Conservation (phyloP, 1,139 yeast species). For the Sugiyamaella xylanicola region DNA sequence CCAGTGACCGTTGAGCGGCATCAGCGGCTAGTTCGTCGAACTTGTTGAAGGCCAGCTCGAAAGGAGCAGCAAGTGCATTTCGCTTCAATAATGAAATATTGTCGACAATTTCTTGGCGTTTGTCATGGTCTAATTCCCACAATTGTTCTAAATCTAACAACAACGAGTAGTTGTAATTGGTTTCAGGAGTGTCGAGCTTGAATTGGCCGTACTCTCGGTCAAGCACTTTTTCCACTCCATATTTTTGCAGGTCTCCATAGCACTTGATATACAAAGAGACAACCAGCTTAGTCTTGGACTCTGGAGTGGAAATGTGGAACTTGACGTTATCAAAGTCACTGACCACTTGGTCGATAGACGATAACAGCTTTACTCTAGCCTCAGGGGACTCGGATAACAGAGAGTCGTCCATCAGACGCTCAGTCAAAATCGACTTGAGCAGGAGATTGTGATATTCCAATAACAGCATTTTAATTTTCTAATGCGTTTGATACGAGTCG, state of each 20-base stretch:
- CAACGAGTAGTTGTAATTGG: slow-evolving; percentile 81
- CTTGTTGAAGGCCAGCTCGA: slow-evolving; percentile 78
- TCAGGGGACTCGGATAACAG: slow-evolving; percentile 21
- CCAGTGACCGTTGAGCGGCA: slow-evolving; percentile 55
- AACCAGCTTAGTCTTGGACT: slow-evolving; percentile 61
- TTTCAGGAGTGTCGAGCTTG: slow-evolving; percentile 54
- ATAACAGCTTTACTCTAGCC: slow-evolving; percentile 18
- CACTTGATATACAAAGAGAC: slow-evolving; percentile 76
- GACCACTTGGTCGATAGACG: slow-evolving; percentile 74
- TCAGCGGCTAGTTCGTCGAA: slow-evolving; percentile 63
- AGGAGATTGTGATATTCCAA: slow-evolving; percentile 49
- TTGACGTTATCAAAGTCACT: slow-evolving; percentile 96
- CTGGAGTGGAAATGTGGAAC: slow-evolving; percentile 86
- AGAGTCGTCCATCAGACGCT: slow-evolving; percentile 44
- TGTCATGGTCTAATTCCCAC: slow-evolving; percentile 45
- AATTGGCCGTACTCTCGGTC: slow-evolving; percentile 48
- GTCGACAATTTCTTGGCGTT: slow-evolving; percentile 54
- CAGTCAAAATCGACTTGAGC: slow-evolving; percentile 46
- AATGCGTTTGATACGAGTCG: no score
- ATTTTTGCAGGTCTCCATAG: slow-evolving; percentile 68
- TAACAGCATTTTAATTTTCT: slow-evolving; percentile 43
- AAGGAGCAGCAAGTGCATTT: slow-evolving; percentile 89
- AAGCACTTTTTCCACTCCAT: slow-evolving; percentile 55
- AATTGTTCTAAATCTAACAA: slow-evolving; percentile 60
- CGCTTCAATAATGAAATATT: slow-evolving; percentile 78